These are phyloP conservation scores for Arctium minus DNA, from an alignment of 129 eudicot species.

Conservation along the genomic window DNA sequence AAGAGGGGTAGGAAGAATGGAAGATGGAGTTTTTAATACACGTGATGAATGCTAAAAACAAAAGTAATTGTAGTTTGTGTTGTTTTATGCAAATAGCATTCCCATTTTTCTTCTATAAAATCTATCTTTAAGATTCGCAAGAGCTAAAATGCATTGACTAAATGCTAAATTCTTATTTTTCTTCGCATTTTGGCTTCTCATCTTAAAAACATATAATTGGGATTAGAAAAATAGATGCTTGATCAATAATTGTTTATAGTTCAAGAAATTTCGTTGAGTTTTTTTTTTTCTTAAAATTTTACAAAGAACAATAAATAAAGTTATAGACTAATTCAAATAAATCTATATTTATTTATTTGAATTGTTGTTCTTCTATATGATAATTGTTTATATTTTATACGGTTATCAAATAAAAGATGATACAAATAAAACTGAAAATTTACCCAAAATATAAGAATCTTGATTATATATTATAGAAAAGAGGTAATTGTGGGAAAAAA, in stretches of 20 bases:
- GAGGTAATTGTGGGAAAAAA: not conserved
- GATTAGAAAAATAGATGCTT: not conserved
- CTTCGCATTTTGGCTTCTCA: not conserved
- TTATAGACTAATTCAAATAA: too few relatives aligned
- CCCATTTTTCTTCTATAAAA: not conserved
- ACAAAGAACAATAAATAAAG: not conserved
- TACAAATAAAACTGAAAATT: not conserved
- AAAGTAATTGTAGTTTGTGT: slow-evolving; percentile 14
- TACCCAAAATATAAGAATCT: not conserved
- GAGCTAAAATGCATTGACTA: slow-evolving; percentile 8
- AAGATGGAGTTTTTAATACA: not conserved
- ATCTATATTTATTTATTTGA: too few relatives aligned
- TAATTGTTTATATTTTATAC: not conserved
- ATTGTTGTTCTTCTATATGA: too few relatives aligned
- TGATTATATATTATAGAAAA: not conserved
- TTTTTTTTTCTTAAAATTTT: too few relatives aligned
- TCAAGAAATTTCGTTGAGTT: too few relatives aligned
- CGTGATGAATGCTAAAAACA: slow-evolving; percentile 22
- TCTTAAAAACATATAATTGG: not conserved
- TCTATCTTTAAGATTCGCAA: not conserved
- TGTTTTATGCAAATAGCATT: slow-evolving; percentile 3
- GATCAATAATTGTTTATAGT: not conserved
- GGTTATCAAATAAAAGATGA: not conserved
- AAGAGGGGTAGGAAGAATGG: not conserved
- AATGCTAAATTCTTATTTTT: not conserved